Base-by-base conservation (phyloP, 164 flowering plant species). In the Vitis labrusca region DNA sequence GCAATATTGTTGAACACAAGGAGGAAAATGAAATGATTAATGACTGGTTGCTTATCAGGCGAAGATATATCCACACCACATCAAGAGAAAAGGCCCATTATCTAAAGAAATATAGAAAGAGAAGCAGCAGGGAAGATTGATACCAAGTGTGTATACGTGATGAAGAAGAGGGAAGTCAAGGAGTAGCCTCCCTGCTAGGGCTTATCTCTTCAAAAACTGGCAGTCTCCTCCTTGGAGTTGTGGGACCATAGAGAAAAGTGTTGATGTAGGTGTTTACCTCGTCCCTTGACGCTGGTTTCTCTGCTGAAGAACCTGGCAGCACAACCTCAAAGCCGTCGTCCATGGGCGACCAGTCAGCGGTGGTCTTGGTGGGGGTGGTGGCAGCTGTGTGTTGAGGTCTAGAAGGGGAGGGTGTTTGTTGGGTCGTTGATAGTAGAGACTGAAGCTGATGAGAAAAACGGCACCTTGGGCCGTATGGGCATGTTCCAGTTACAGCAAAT, bases 301-400 rank as follows among this genome's bases (percentile, higher is more conserved):
- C 66, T 9, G 51, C 12, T 47, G 71, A 61, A 56, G 64, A 61
- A 37, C 1, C 11, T 3, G 78, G 73, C 67, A 78, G 63, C 16
- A 50, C 7, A 50, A 78, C 60, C 71, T 73, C 72, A 70, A 80
- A 78, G 74, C 76, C 79, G 74, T 80, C 86, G 70, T 80, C 86
- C 13, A 3, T 66, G 0, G 86, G 83, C 11, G 74, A 76, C 86
- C 86, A 83, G 50, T 70, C 52, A 2, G 9, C 8, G 10, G 32
- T 0, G 32, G 23, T 54, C 32, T 13, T 52, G 0, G 10, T 50
- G 23, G 63, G 7, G 44, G 44, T 6, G 7, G 58, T 17, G 37
- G 51, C 49, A 55, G 13, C 66, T 30, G 12, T 11, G 61, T 29
- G 8, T 37, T 30, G 37, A n/a, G 64, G 60, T 37, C 9, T 48